Base-by-base conservation (phyloP, 257 asterid species). In the Nicotiana otophora region DNA sequence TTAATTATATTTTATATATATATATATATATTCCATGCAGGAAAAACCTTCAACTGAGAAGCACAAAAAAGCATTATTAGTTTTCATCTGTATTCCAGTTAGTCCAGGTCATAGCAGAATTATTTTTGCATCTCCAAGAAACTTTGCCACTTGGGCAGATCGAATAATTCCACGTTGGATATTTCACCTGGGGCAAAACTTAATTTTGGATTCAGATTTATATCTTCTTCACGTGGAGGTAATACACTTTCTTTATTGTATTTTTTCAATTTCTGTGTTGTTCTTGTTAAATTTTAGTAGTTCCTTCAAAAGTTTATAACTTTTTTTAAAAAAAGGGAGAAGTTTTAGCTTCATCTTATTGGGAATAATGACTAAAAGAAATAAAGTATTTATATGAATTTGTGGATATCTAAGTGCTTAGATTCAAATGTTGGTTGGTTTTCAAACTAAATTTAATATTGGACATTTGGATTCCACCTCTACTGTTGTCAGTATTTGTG, bases 221-320 rank as follows among this genome's bases (percentile, higher is more conserved):
- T 84, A 89, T 85, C 97, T 93, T 81, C 96, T 93, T 82, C 97
- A 92, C 33, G 84, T 89, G 81, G 97, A 93, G 97, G 97, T 92
- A 81, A 33, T 54, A 54, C 69, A 28, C 20, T 61, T 42, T 4
- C 58, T 51, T 31, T 19, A 3, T 15, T 26, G 51, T n/a, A 39
- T 16, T 33, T 70, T 39, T 62, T 65, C 36, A 4, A 48, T 51
- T 62, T 30, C 9, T 17, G 2, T 30, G 10, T 6, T 81, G 20
- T 30, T 14, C 76, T 69, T 70, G 57, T 10, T 39, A 66, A 70
- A 70, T 70, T 6, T 4, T 17, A 20, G 10, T 68, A 0, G 16
- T 19, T n/a, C 17, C 53, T 34, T 23, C 2, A 11, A 68, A 68
- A n/a, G 76, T 19, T 31, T 20, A 4, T 67, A 66, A 10, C 75